phyloP scores from a whole-genome alignment of 805 yeast genomes.

The Candida tammaniensis region DNA sequence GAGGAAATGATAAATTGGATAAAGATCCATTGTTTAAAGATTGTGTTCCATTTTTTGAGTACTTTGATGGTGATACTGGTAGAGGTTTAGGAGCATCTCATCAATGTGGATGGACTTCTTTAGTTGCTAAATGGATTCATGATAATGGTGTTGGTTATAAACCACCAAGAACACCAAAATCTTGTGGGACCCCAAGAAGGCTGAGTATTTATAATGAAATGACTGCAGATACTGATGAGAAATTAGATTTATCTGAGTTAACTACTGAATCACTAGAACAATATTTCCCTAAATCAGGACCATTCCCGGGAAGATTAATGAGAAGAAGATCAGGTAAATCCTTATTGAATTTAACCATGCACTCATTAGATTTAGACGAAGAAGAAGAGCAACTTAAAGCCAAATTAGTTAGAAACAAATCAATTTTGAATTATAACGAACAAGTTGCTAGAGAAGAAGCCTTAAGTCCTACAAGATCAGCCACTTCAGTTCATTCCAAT shows the following conservation, averaged over 20 bases:
- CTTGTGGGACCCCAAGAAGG: conserved; percentile 25
- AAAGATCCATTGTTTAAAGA: conserved; percentile 72
- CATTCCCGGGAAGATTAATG: conserved; percentile 51
- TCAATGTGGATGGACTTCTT: conserved; percentile 96
- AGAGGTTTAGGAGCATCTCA: conserved; percentile 91
- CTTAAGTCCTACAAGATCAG: conserved; percentile 17
- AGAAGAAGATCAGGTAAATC: conserved; percentile 78
- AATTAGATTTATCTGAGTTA: conserved; percentile 9
- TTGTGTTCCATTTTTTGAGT: conserved; percentile 77
- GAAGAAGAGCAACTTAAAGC: conserved; percentile 43
- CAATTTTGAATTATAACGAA: conserved; percentile 15
- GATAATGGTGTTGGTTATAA: conserved; percentile 77
- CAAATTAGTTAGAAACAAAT: conserved; percentile 13
- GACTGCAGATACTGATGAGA: conserved; percentile 10
- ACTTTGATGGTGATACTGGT: conserved; percentile 92
- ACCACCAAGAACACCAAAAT: conserved; percentile 42
- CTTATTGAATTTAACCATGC: conserved; percentile 62
- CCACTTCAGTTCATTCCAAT: conserved; percentile 29
- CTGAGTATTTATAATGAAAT: conserved; percentile 25
- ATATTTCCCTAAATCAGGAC: conserved; percentile 45
- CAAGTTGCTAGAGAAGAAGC: conserved; percentile 12
- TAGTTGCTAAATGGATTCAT: conserved; percentile 88
- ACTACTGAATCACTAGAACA: conserved; percentile 34
- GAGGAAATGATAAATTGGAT: conserved; percentile 52
- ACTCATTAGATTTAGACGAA: conserved; percentile 63